These are phyloP conservation scores for Sporisorium scitamineum DNA, from an alignment of 1,284 basidiomycete species.

Conservation along the genomic window DNA sequence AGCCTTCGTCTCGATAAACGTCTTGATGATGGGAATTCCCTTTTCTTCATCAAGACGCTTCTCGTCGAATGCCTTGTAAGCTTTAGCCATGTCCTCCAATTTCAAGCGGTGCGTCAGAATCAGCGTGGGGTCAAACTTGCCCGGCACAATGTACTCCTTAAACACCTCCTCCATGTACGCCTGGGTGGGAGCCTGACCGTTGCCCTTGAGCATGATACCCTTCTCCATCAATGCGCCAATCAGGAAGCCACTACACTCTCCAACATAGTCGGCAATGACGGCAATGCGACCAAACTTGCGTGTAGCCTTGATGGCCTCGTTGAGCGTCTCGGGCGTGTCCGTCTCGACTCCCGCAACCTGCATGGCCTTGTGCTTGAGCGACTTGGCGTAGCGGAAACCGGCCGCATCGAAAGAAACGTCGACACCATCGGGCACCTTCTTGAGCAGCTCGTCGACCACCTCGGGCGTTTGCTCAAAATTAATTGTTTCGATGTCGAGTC, in stretches of 20 bases:
- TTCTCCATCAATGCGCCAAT: constrained; percentile 84
- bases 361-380: constrained; percentile 76
- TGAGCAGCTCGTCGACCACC: constrained; percentile 75
- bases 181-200: constrained; percentile 76
- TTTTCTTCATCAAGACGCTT: constrained; percentile 40
- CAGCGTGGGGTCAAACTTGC: constrained; percentile 79
- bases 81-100: constrained; percentile 60
- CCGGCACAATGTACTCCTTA: constrained; percentile 72
- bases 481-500: constrained; percentile 75
- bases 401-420: constrained; percentile 53
- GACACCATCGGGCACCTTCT: constrained; percentile 73
- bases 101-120: constrained; percentile 70
- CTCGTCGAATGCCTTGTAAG: constrained; percentile 49
- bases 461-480: constrained; percentile 75
- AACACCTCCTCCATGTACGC: constrained; percentile 77
- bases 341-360: constrained; percentile 81
- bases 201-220: constrained; percentile 63
- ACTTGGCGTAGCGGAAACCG: constrained; percentile 60
- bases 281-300: constrained; percentile 71
- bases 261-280: constrained; percentile 51
- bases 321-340: constrained; percentile 79
- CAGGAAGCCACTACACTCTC: constrained; percentile 75
- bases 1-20: constrained; percentile 62
- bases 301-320: constrained; percentile 76
- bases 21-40: constrained; percentile 54